These are phyloP conservation scores for Polygonum aviculare DNA, from an alignment of 148 eudicot genomes.

Conservation along the genomic window DNA sequence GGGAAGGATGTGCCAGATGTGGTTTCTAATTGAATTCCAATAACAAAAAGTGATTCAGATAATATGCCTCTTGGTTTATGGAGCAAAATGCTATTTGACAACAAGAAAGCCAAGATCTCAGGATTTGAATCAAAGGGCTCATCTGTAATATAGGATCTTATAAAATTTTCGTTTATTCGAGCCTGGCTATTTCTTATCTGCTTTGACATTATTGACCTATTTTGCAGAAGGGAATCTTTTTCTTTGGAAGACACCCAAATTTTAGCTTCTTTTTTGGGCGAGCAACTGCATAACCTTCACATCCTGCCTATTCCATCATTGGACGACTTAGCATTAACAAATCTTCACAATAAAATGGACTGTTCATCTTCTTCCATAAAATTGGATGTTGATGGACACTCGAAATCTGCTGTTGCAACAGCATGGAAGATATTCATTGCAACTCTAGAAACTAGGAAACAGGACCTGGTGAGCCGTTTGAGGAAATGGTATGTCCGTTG, in stretches of 20 bases:
- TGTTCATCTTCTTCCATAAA: constrained; percentile 16
- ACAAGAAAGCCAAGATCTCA: constrained; percentile 34
- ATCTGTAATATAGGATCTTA: constrained; percentile 12
- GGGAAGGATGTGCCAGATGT: constrained; percentile 67
- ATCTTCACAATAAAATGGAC: constrained; percentile 22
- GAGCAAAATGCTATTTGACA: constrained; percentile 54
- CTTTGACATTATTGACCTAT: constrained; percentile 13
- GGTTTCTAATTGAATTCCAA: constrained; percentile 26
- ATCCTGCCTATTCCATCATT: constrained; percentile 51
- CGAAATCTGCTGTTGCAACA: constrained; percentile 29
- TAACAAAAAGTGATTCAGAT: constrained; percentile 20
- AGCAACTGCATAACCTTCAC: constrained; percentile 72
- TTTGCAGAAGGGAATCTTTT: constrained; percentile 63
- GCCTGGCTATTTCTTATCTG: no score
- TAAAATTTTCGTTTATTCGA: background rate
- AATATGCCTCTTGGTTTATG: constrained; percentile 53
- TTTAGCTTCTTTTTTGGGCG: constrained; percentile 89
- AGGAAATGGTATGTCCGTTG: constrained; percentile 47
- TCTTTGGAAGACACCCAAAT: constrained; percentile 51
- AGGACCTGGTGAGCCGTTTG: constrained; percentile 49
- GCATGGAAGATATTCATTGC: constrained; percentile 44
- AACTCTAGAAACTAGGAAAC: constrained; percentile 41
- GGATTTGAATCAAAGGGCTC: constrained; percentile 19
- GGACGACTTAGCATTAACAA: constrained; percentile 21
- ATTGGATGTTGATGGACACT: constrained; percentile 24